Evolutionary conservation across 192 early-diverging fungal genomes (phyloP), one percentile per base, ranked within the genome.

Genomic region (Coemansia sp.): DNA sequence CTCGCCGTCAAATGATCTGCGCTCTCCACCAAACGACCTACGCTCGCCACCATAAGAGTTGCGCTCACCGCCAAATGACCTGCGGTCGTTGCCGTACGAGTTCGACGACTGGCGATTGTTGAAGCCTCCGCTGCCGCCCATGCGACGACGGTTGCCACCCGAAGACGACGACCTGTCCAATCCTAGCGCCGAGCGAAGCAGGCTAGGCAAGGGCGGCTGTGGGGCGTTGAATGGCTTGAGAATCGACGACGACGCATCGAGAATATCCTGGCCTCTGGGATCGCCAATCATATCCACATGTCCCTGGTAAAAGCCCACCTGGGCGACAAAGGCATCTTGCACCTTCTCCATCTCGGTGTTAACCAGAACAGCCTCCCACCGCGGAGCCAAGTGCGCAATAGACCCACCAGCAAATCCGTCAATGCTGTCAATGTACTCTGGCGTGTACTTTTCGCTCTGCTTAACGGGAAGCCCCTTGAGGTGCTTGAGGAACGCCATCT

Each of bases 401-500:
- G 73, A 12, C 34, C 53, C 69, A 49, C 61, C 50, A 47, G 65
- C 57, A 74, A 78, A 61, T 43, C 46, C 34, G 64, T 60, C 75
- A 2, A 80, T 20, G 22, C 41, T 49, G 24, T 75, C 57, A 22
- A 83, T 64, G 49, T 73, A 72, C 36, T 74, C 65, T 11, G 62
- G 24, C 13, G 69, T 79, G 55, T 80, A 75, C 34, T 75, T 61
- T 41, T 86, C 78, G 62, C 86, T 82, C n/a, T 80, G 57, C 22
- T 75, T 71, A 36, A 95, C 70, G 3, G 89, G 90, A 38, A 93
- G 52, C 71, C 88, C 86, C 18, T 73, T 66, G 55, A 93, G 66
- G 38, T 83, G 46, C 38, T 84, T 79, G 65, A 96, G 72, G 79
- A 97, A 97, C 2, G 69, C 57, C 67, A 89, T 84, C 74, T 99